Evolutionary conservation across 306 rosid genomes (phyloP).

Genomic region (Cucurbita argyrosperma): DNA sequence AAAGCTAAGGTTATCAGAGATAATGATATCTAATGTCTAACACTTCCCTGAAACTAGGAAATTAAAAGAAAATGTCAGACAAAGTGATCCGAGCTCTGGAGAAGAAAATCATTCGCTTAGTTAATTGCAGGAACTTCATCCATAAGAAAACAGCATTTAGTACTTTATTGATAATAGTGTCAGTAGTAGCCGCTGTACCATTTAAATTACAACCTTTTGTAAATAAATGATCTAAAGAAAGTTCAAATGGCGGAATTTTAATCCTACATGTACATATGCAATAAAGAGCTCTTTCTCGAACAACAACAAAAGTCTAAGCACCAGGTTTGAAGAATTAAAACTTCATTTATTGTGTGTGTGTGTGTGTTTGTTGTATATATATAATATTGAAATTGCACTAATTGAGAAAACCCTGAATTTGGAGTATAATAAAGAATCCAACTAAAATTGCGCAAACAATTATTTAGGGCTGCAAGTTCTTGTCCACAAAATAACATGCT

Average conservation of each 20-base stretch:
- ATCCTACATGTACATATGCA: background rate
- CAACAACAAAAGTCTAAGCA: background rate
- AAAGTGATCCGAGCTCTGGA: background rate
- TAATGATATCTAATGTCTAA: background rate
- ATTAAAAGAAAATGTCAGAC: background rate
- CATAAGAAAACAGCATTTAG: background rate
- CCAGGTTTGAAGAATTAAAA: background rate
- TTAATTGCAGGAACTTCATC: background rate
- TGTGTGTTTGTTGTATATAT: too few species aligned
- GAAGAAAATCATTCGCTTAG: background rate
- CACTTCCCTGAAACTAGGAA: background rate
- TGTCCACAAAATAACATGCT: slow-evolving; percentile 1
- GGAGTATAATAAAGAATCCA: background rate
- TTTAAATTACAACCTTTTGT: background rate
- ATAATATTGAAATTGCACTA: background rate
- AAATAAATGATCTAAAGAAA: background rate
- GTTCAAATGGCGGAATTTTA: background rate
- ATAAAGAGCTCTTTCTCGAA: background rate
- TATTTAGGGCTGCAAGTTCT: background rate
- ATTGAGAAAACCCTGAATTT: background rate
- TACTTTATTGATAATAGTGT: background rate
- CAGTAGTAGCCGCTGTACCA: background rate
- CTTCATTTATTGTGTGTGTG: background rate
- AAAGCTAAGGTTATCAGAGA: background rate
- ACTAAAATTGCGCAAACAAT: background rate